Percentiles rank a stretch among this genome's conserved stretches.
Conservation (phyloP, 345 rosid genomes). For the Rubroshorea leprosula region DNA sequence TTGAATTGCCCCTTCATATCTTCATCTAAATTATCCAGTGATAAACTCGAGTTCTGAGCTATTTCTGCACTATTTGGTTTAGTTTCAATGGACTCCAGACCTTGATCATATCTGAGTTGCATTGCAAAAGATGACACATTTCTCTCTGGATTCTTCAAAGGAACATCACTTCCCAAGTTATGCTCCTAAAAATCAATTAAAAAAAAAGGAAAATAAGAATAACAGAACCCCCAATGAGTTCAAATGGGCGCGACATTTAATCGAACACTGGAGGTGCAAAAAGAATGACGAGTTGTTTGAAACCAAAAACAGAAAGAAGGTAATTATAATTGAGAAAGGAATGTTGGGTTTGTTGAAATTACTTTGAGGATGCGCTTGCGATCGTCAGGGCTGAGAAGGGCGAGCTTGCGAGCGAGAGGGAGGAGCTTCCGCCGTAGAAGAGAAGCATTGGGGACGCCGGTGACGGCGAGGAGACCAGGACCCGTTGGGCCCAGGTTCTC, state of each 20-base stretch:
- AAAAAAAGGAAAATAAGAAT: conserved; percentile 10
- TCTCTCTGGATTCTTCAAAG: conserved; percentile 72
- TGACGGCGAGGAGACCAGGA: conserved; percentile 65
- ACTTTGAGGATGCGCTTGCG: conserved; percentile 69
- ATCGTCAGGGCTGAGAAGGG: conserved; percentile 51
- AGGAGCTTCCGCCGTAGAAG: conserved; percentile 59
- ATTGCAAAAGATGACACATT: conserved; percentile 74
- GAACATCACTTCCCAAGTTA: conserved; percentile 74
- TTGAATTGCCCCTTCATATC: conserved; percentile 24
- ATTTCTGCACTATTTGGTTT: conserved; percentile 5
- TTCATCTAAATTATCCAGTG: conserved; percentile 13
- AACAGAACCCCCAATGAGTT: conserved; percentile 4
- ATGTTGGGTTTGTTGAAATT: neutral
- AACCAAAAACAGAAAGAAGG: neutral
- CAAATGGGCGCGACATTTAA: neutral
- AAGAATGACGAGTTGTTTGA: neutral
- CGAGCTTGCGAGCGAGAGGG: conserved; percentile 56
- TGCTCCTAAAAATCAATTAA: conserved; percentile 44
- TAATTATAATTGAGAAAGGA: neutral
- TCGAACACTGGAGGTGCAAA: neutral
- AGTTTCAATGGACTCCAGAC: conserved; percentile 23
- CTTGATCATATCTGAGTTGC: conserved; percentile 48
- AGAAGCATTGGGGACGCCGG: conserved; percentile 47
- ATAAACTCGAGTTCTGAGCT: neutral
- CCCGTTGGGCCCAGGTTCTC: conserved; percentile 70